phyloP scores from a whole-genome alignment of 1,284 basidiomycete species.

The Ceratorhiza oryzae-sativae region DNA sequence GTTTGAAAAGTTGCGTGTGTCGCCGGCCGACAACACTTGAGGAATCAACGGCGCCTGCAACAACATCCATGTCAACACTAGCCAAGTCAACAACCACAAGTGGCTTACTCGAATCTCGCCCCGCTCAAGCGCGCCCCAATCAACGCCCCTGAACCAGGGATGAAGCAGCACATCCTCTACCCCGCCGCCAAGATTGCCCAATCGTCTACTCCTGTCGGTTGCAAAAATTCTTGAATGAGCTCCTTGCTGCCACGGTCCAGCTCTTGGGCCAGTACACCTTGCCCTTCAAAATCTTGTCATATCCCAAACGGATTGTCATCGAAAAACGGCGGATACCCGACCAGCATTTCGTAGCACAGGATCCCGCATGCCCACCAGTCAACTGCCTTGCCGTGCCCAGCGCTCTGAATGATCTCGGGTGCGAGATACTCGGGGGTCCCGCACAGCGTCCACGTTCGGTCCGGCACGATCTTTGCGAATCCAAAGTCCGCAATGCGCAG shows the following conservation, averaged over 20 bases:
- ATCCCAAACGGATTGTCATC: conserved; percentile 84
- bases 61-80: background rate
- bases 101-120: conserved; percentile 69
- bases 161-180: conserved; percentile 93
- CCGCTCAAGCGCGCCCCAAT: conserved; percentile 83
- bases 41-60: conserved; percentile 80
- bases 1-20: conserved; percentile 81
- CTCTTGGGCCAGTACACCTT: conserved; percentile 92
- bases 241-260: conserved; percentile 75
- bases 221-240: conserved; percentile 84
- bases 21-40: conserved; percentile 75
- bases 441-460: conserved; percentile 99
- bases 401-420: conserved; percentile 94
- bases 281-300: conserved; percentile 93
- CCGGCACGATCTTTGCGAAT: conserved; percentile 97
- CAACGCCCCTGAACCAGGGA: conserved; percentile 94
- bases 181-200: conserved; percentile 94
- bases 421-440: conserved; percentile 97
- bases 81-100: conserved; percentile 40
- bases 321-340: conserved; percentile 69
- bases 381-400: conserved; percentile 97
- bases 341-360: conserved; percentile 97
- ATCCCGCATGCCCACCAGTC: conserved; percentile 99
- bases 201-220: conserved; percentile 90
- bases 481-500: conserved; percentile 98